phyloP scores from a whole-genome alignment of 106 monocot species.

The Apostasia ramifera region DNA sequence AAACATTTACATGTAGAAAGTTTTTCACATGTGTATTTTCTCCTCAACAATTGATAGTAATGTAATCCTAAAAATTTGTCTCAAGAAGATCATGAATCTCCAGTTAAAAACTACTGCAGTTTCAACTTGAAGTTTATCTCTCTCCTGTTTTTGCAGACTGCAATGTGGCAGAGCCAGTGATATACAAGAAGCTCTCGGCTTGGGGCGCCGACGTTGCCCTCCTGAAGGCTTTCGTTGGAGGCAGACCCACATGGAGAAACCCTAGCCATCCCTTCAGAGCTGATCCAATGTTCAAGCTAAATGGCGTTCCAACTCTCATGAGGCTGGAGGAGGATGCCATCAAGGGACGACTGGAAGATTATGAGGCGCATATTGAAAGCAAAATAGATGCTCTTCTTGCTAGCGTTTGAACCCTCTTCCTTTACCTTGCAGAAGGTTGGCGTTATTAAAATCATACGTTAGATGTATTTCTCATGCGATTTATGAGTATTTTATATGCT shows the following conservation, averaged over 20 bases:
- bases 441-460: no score
- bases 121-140: no score
- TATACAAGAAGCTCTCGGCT: slow-evolving; percentile 52
- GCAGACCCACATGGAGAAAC: slow-evolving; percentile 73
- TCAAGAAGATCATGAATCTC: no score
- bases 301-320: slow-evolving; percentile 84
- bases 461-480: no score
- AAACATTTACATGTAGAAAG: no score
- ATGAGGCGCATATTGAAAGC: slow-evolving; percentile 60
- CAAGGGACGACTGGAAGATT: slow-evolving; percentile 66
- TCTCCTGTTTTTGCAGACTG: slow-evolving; percentile 51
- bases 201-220: slow-evolving; percentile 44
- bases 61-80: no score
- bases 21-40: no score
- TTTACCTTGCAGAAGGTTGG: background rate
- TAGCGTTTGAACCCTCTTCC: slow-evolving; percentile 8
- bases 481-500: no score
- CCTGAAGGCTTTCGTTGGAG: slow-evolving; percentile 71
- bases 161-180: slow-evolving; percentile 79
- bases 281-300: slow-evolving; percentile 65
- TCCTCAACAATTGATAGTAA: no score
- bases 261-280: slow-evolving; percentile 66
- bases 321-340: slow-evolving; percentile 65
- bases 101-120: no score
- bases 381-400: slow-evolving; percentile 64